Base-by-base conservation (phyloP, 2,329 filamentous ascomycete species). In the Aspergillus clavatus region DNA sequence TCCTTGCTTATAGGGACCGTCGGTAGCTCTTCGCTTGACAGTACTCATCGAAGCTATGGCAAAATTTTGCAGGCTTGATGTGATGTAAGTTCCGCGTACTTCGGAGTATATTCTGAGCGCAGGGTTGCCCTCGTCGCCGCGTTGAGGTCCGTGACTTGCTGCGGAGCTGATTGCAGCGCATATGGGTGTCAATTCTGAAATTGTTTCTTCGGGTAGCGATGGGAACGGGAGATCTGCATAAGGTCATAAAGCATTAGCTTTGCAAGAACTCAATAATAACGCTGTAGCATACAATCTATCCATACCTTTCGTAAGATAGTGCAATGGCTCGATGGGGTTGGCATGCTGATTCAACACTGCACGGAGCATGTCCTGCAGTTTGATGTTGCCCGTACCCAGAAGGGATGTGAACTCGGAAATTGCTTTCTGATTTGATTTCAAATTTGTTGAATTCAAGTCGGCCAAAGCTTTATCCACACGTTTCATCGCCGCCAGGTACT, bases 381-480 rank as follows among this genome's bases (percentile, higher is more conserved):
- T 89, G 10, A 81, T 80, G 53, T 86, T 89, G 19, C 89, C 93
- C 4, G 82, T 80, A 58, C 84, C 86, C 48, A 96, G 75, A 27
- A 98, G 75, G 7, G 82, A 79, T 43, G 81, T 84, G 43, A 95
- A 79, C 49, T 96, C 89, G 36, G 81, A 73, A 45, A 93, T 87
- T 2, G 89, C 89, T 65, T 90, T 84, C 64, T 97, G 90, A 48
- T 96, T 97, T 7, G 90, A 87, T 45, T 88, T 83, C 41, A 98
- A 73, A 56, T 96, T 96, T n/a, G 91, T 91, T 3, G 86, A 79
- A 63, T 86, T 87, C 72, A 98, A 84, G 51, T 95, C 87, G 48
- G 76, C 71, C 44, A 96, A 76, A n/a, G 90, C 87, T 64, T 86
- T 86, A 59, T 86, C 89, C 24, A 95, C 81, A 33, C 93, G 85